Base-by-base conservation (phyloP, 2,329 filamentous ascomycete species). In the Diaporthe destruens region DNA sequence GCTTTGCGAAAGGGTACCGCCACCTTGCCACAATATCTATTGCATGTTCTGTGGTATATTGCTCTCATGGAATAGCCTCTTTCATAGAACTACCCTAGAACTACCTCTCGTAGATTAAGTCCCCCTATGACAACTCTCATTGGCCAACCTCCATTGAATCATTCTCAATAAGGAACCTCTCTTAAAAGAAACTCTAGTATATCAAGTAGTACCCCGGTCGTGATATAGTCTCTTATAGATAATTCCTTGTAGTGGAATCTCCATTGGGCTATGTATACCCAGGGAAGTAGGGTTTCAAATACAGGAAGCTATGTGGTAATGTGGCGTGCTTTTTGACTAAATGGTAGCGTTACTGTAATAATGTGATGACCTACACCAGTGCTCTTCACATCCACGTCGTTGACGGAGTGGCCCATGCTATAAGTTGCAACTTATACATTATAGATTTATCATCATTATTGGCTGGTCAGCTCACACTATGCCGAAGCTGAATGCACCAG, bases 361-460 rank as follows among this genome's bases (percentile, higher is more conserved):
- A 42, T 42, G 12, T 16, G 11, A 14, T 42, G 14, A 42, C 11
- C 32, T 6, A 6, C 9, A 14, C 20, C 6, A 5, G 12, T 6
- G 9, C 2, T 34, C 11, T 47, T 3, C n/a, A 7, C 2, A 20
- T 65, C 36, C 20, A 51, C 29, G 2, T 36, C 0, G 3, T 25
- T 8, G n/a, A 36, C 34, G 11, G 34, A 36, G 3, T 36, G 34
- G 11, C 12, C 9, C 1, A 8, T 36, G 32, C 23, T 11, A 14
- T 42, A 20, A 11, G 44, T 7, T 51, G 32, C 8, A 39, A 66
- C 32, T 66, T 66, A 66, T 18, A 66, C 61, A 66, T 66, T 66
- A 66, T 29, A 25, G 44, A 53, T 66, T 66, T 66, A 51, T 53
- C 53, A 66, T 66, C 61, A 29, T 66, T 34, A 44, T 53, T 47